These are phyloP conservation scores for Zalaria sp. DNA, from an alignment of 2,329 filamentous ascomycete genomes.

Conservation along the genomic window DNA sequence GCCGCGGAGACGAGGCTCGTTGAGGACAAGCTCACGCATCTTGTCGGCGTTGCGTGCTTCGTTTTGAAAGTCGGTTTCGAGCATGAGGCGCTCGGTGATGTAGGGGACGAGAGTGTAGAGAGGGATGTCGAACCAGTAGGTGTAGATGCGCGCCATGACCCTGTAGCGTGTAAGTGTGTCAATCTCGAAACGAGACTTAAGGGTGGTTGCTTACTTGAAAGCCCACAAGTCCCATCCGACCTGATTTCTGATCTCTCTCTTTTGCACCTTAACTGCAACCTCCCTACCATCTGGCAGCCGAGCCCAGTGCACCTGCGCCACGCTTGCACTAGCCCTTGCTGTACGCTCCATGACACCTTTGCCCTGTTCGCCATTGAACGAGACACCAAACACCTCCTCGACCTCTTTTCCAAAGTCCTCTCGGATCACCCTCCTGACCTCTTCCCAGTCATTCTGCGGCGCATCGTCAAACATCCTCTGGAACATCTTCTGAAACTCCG, in stretches of 20 bases:
- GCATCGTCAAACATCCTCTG: slow-evolving; percentile 94
- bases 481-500: slow-evolving; percentile 95
- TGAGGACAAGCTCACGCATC: slow-evolving; percentile 64
- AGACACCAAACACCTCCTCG: slow-evolving; percentile 87
- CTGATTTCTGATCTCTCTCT: slow-evolving; percentile 81
- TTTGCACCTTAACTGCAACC: slow-evolving; percentile 93
- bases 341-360: slow-evolving; percentile 57
- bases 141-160: slow-evolving; percentile 70
- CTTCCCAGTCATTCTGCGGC: slow-evolving; percentile 78
- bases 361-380: slow-evolving; percentile 48
- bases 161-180: slow-evolving; percentile 22
- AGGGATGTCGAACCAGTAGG: slow-evolving; percentile 82
- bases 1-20: slow-evolving; percentile 60
- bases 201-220: slow-evolving; percentile 50
- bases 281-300: slow-evolving; percentile 72
- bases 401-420: slow-evolving; percentile 75
- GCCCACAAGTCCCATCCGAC: slow-evolving; percentile 93
- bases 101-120: slow-evolving; percentile 84
- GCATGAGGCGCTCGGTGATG: slow-evolving; percentile 76
- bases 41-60: slow-evolving; percentile 78
- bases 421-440: slow-evolving; percentile 70
- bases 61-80: slow-evolving; percentile 90
- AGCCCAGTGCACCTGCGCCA: slow-evolving; percentile 96
- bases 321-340: slow-evolving; percentile 70
- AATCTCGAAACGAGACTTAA: not conserved